These are phyloP conservation scores for Calocybe gangraenosa DNA, from an alignment of 768 basidiomycete genomes.

Conservation along the genomic window DNA sequence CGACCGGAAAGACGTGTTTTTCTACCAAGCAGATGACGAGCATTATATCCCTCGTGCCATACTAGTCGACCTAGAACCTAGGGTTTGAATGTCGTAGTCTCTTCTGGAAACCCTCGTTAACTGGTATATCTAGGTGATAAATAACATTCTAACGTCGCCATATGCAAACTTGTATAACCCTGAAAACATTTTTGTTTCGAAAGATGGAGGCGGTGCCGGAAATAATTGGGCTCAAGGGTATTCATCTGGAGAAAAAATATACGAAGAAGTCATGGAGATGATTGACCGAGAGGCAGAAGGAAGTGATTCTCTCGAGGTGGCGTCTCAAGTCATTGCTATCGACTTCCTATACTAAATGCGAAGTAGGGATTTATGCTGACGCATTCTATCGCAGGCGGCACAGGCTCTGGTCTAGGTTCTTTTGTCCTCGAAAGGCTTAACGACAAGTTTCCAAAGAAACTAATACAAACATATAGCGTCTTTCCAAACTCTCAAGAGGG, in stretches of 20 bases:
- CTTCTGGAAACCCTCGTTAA: conserved; percentile 8
- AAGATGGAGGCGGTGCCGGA: conserved; percentile 98
- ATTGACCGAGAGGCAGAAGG: conserved; percentile 97
- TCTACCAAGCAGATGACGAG: conserved; percentile 99
- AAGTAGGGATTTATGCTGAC: conserved; percentile 96
- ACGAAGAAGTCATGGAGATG: conserved; percentile 99
- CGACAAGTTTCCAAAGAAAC: conserved; percentile 98
- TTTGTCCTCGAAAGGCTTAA: conserved; percentile 94
- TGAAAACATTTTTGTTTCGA: conserved; percentile 94
- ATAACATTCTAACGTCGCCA: conserved; percentile 85
- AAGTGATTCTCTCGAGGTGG: conserved; percentile 92
- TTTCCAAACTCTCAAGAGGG: conserved; percentile 93
- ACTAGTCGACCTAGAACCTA: conserved; percentile 92
- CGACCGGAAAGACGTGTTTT: conserved; percentile 98
- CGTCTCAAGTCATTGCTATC: conserved; percentile 12
- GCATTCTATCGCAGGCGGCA: conserved; percentile 98
- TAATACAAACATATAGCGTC: conserved; percentile 98
- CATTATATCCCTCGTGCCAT: conserved; percentile 98
- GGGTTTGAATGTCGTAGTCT: conserved; percentile 49
- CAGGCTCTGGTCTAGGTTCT: conserved; percentile 97
- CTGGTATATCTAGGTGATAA: conserved; percentile 72
- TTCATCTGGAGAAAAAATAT: conserved; percentile 81
- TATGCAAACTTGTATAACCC: conserved; percentile 94
- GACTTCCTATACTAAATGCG: too few species aligned
- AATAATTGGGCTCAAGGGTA: conserved; percentile 99